phyloP scores from a whole-genome alignment of 148 eudicot genomes.

The Oxyria digyna region DNA sequence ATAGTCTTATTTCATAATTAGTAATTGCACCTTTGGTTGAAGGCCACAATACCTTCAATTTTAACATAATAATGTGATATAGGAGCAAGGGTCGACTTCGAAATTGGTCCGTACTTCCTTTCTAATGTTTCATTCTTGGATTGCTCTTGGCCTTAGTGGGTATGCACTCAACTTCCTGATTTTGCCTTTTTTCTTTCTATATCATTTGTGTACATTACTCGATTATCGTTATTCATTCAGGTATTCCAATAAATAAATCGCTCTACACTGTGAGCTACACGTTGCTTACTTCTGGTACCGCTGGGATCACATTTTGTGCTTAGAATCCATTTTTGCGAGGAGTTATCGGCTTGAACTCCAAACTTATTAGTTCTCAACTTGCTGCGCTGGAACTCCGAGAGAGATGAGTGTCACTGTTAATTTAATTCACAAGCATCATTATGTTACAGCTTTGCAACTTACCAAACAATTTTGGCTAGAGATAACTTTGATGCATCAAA shows the following conservation, averaged over 20 bases:
- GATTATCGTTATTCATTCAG: slow-evolving; percentile 20
- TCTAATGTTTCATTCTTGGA: slow-evolving; percentile 32
- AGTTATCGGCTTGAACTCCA: too few species aligned
- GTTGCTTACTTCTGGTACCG: slow-evolving; percentile 55
- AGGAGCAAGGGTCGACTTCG: slow-evolving; percentile 59
- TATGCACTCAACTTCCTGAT: slow-evolving; percentile 14
- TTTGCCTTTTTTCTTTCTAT: not conserved
- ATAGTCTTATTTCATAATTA: too few species aligned
- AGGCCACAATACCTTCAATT: too few species aligned
- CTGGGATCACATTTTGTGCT: slow-evolving; percentile 63
- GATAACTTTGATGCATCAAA: too few species aligned
- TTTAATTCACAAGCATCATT: too few species aligned
- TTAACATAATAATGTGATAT: slow-evolving; percentile 8
- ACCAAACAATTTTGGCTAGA: too few species aligned
- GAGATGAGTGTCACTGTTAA: too few species aligned
- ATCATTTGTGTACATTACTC: not conserved
- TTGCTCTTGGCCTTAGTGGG: slow-evolving; percentile 39
- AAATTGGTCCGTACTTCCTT: slow-evolving; percentile 45
- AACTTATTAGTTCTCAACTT: too few species aligned
- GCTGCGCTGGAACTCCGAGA: too few species aligned
- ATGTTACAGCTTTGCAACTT: too few species aligned
- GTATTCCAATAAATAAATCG: slow-evolving; percentile 64
- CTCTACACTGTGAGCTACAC: slow-evolving; percentile 65
- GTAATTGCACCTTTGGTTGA: too few species aligned
- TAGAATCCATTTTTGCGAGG: too few species aligned